A percentile compares a stretch with the other conserved stretches of the same genome.
phyloP scores from a whole-genome alignment of 257 asterid species.

The Lithospermum erythrorhizon region DNA sequence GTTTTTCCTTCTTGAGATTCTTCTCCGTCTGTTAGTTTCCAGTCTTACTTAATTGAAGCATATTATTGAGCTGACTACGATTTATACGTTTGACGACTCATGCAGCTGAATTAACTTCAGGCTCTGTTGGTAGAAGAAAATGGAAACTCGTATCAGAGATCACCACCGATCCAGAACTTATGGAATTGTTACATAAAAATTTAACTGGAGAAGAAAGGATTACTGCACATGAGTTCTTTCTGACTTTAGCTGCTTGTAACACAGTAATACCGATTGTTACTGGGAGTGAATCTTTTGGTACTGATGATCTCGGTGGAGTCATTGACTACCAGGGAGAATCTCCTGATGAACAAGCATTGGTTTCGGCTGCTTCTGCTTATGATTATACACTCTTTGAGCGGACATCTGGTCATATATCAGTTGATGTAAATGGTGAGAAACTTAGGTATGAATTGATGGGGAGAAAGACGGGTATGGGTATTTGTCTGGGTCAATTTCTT shows the following conservation, averaged over 20 bases:
- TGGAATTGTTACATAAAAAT: constrained; percentile 59
- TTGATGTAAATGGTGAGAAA: constrained; percentile 91
- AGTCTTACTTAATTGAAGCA: no score
- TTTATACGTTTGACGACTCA: constrained; percentile 10
- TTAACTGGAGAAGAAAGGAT: constrained; percentile 53
- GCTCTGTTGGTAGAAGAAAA: constrained; percentile 25
- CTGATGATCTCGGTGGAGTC: constrained; percentile 24
- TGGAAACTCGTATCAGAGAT: constrained; percentile 77
- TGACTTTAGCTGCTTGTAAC: constrained; percentile 91
- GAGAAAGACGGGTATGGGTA: no score
- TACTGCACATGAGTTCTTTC: constrained; percentile 79
- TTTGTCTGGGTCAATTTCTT: no score
- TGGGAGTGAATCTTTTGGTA: constrained; percentile 30
- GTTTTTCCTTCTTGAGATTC: constrained; percentile 1
- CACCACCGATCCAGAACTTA: constrained; percentile 54
- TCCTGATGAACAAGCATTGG: constrained; percentile 97
- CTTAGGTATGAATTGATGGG: constrained; percentile 52
- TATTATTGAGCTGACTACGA: not conserved
- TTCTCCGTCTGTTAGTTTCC: no score
- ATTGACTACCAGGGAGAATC: constrained; percentile 95
- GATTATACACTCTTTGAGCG: constrained; percentile 90
- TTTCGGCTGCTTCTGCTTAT: constrained; percentile 89
- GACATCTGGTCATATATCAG: constrained; percentile 84
- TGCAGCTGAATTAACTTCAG: constrained; percentile 35
- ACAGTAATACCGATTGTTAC: constrained; percentile 84